Evolutionary conservation across 2,329 filamentous ascomycete species (phyloP).

Genomic region (Colletotrichum sp.): DNA sequence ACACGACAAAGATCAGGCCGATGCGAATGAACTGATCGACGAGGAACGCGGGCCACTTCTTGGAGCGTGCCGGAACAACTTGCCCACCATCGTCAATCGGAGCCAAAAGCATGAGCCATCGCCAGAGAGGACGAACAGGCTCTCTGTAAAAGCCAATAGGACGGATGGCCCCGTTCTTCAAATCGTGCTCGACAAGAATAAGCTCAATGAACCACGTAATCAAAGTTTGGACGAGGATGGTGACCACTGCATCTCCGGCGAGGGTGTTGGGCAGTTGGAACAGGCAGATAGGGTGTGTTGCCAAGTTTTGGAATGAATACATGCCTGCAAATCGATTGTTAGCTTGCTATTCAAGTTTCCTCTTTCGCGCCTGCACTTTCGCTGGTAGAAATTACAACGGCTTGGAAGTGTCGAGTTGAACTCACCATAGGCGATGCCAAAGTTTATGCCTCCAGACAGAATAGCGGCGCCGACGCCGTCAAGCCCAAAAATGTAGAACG

Average conservation of each 20-base stretch:
- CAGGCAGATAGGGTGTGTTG: conserved; percentile 45
- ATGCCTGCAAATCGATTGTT: conserved; percentile 39
- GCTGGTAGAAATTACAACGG: neutral
- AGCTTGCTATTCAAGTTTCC: neutral
- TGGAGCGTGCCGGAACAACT: conserved; percentile 29
- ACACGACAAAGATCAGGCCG: conserved; percentile 38
- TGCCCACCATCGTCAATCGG: conserved; percentile 26
- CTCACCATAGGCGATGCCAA: conserved; percentile 55
- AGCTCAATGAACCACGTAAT: conserved; percentile 58
- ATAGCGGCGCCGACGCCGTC: conserved; percentile 51
- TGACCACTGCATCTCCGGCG: conserved; percentile 53
- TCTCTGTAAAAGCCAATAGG: conserved; percentile 49
- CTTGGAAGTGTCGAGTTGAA: neutral
- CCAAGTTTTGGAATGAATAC: conserved; percentile 45
- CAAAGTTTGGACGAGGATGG: conserved; percentile 54
- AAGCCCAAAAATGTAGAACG: conserved; percentile 53
- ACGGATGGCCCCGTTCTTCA: conserved; percentile 47
- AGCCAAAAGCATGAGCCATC: conserved; percentile 50
- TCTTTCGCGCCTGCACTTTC: neutral
- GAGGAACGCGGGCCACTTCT: conserved; percentile 27
- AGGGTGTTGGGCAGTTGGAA: conserved; percentile 57
- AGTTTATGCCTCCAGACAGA: conserved; percentile 57
- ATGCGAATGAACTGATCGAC: conserved; percentile 39
- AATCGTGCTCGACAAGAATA: conserved; percentile 51
- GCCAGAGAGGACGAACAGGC: conserved; percentile 34